A percentile compares a stretch with the other conserved stretches of the same genome.
These are phyloP conservation scores for Coniochaeta pulveracea DNA, from an alignment of 2,329 filamentous ascomycete genomes.

Conservation along the genomic window DNA sequence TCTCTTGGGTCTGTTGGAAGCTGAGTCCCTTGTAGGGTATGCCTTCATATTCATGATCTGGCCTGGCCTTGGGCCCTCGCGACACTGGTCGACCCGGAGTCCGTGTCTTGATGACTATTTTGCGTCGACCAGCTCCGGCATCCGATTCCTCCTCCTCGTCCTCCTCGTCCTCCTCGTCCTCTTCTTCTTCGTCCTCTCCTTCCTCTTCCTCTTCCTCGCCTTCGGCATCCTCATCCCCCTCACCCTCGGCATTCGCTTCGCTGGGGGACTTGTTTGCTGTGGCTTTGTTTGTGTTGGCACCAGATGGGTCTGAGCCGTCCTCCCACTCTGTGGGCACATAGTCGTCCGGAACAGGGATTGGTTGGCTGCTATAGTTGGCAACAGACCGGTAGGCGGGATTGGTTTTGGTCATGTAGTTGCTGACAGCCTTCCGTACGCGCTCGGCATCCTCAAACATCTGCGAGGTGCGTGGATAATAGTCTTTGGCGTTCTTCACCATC, in stretches of 20 bases:
- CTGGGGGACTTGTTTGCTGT: slow-evolving; percentile 1
- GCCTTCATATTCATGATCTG: slow-evolving; percentile 42
- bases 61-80: slow-evolving; percentile 22
- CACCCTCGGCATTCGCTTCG: slow-evolving; percentile 9
- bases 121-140: slow-evolving; percentile 16
- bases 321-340: slow-evolving; percentile 11
- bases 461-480: slow-evolving; percentile 65
- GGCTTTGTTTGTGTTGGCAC: slow-evolving; percentile 9
- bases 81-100: slow-evolving; percentile 19
- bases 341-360: slow-evolving; percentile 60
- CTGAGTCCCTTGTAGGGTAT: slow-evolving; percentile 58
- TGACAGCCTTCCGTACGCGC: slow-evolving; percentile 72
- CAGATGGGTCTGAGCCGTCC: not conserved
- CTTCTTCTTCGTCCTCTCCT: slow-evolving; percentile 22
- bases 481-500: slow-evolving; percentile 79
- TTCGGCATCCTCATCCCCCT: slow-evolving; percentile 16
- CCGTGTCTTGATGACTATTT: slow-evolving; percentile 14
- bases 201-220: slow-evolving; percentile 17
- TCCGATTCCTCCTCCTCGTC: slow-evolving; percentile 19
- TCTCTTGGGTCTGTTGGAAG: slow-evolving; percentile 80
- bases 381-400: slow-evolving; percentile 70
- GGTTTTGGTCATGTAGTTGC: slow-evolving; percentile 76
- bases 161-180: slow-evolving; percentile 17
- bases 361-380: slow-evolving; percentile 55
- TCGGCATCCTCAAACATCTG: slow-evolving; percentile 74